Base-by-base conservation (phyloP, 2,329 filamentous ascomycete species). In the Fusarium sp. region DNA sequence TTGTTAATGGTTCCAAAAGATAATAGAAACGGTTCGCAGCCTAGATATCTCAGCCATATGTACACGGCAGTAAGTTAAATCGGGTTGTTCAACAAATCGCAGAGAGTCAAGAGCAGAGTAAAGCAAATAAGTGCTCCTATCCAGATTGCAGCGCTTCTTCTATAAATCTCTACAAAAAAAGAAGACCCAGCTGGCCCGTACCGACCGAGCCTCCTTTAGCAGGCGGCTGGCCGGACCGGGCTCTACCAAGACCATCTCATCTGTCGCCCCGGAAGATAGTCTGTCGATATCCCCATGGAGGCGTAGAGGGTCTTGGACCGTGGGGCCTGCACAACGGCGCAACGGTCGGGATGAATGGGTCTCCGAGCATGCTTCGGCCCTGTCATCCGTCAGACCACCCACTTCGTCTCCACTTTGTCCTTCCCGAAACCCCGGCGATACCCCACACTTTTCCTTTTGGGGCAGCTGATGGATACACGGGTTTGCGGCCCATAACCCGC, bases 361-460 rank as follows among this genome's bases (percentile, higher is more conserved):
- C 71, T 70, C 24, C 21, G 55, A 56, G 54, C 65, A 67, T 47
- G 39, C 63, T 66, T 72, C 71, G 71, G 71, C 63, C 71, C 71
- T 73, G 59, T 56, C 71, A 73, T 73, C 71, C 71, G 71, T 55
- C 60, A 48, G 56, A 62, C 51, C 63, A 61, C 61, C 56, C 56
- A 61, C 58, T 71, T 50, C 56, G 51, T n/a, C n/a, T n/a, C n/a
- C n/a, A n/a, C n/a, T n/a, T n/a, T n/a, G n/a, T n/a, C n/a, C n/a
- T n/a, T n/a, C 71, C 71, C 71, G 71, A 73, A 72, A 69, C 67
- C 66, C 71, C 71, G 71, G 66, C 53, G 54, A 45, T 52, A 58
- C 69, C 66, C 71, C 67, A 72, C 64, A 71, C 50, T 21, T 64
- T 69, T 39, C 66, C 62, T 32, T 42, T 69, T 68, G 38, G 14